A percentile compares a stretch with the other conserved stretches of the same genome.
phyloP scores from a whole-genome alignment of 805 yeast genomes.

The Ogataea nakhonphanomensis region DNA sequence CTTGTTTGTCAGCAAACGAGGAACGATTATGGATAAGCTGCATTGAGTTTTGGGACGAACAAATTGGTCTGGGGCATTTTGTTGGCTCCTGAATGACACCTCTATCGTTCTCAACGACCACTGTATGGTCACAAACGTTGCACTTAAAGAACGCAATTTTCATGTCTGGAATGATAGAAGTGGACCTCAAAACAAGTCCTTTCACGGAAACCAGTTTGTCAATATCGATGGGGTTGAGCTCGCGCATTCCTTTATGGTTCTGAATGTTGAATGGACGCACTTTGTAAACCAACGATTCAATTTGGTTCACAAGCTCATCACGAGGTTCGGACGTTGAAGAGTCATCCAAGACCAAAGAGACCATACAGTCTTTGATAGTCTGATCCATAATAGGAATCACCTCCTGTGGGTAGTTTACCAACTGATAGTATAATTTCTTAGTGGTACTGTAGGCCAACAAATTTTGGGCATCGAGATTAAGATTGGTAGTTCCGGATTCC shows the following conservation, averaged over 20 bases:
- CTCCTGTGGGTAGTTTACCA: conserved; percentile 93
- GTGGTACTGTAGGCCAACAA: conserved; percentile 73
- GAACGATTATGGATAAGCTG: conserved; percentile 87
- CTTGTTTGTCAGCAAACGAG: conserved; percentile 92
- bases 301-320: conserved; percentile 55
- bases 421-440: conserved; percentile 75
- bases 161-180: conserved; percentile 96
- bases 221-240: conserved; percentile 88
- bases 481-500: conserved; percentile 71
- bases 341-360: conserved; percentile 61
- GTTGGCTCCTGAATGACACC: conserved; percentile 94
- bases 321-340: conserved; percentile 33
- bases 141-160: conserved; percentile 95
- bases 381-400: conserved; percentile 98
- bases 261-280: conserved; percentile 87
- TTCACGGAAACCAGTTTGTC: conserved; percentile 89
- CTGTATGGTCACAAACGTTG: conserved; percentile 89
- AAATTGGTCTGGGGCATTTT: conserved; percentile 84
- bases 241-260: conserved; percentile 78
- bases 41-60: conserved; percentile 85
- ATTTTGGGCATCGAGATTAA: conserved; percentile 82
- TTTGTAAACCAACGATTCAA: conserved; percentile 79
- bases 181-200: conserved; percentile 84
- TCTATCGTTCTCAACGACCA: conserved; percentile 87
- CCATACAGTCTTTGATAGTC: conserved; percentile 84